Conservation (phyloP, 2,329 filamentous ascomycete genomes). For the Colletotrichum sp. region DNA sequence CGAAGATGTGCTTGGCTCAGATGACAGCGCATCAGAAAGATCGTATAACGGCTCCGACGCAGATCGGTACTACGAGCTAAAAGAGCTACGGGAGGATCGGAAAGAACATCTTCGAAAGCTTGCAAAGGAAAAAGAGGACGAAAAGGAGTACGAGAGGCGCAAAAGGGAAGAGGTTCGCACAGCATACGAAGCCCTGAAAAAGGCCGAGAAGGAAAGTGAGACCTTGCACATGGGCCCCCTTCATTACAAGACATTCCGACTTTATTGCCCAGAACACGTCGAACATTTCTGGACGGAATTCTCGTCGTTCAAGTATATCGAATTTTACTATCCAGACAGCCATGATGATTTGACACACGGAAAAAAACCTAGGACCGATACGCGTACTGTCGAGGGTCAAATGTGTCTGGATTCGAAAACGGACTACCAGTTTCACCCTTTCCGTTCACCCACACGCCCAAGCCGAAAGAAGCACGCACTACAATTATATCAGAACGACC, state of each 20-base stretch:
- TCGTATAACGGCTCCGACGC: not conserved
- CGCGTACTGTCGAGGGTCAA: not conserved
- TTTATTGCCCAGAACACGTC: not conserved
- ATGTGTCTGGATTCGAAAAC: not conserved
- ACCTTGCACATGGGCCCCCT: not conserved
- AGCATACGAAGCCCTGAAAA: not conserved
- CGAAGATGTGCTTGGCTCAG: not conserved
- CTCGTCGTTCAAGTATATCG: not conserved
- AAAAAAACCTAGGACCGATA: not conserved
- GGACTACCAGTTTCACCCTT: not conserved
- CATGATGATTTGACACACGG: not conserved
- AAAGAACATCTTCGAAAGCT: not conserved
- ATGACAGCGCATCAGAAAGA: not conserved
- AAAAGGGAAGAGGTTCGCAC: not conserved
- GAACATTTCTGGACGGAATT: not conserved
- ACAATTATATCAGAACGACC: not conserved
- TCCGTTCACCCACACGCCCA: not conserved
- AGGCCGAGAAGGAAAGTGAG: not conserved
- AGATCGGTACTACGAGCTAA: not conserved
- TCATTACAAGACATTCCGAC: not conserved
- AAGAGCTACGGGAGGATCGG: not conserved
- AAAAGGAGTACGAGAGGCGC: not conserved
- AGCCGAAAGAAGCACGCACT: not conserved
- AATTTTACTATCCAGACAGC: not conserved
- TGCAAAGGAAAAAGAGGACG: not conserved